Evolutionary conservation across 2,329 filamentous ascomycete genomes (phyloP).

Genomic region (Grosmannia huntii): DNA sequence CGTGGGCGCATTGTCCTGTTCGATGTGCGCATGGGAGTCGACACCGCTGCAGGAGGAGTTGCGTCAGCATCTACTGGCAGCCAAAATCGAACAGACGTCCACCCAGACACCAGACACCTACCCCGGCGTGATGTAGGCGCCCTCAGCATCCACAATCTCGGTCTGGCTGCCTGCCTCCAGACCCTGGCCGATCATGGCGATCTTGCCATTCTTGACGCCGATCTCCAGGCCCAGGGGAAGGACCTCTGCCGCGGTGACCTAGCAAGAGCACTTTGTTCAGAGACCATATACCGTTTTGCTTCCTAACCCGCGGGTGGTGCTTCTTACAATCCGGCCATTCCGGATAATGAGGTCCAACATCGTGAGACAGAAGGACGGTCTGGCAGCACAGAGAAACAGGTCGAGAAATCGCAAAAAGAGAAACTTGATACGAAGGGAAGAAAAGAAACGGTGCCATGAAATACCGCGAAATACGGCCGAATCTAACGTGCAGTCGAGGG

Average conservation of each 20-base stretch:
- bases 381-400: not conserved
- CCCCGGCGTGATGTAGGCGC: conserved; percentile 29
- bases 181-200: conserved; percentile 27
- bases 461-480: not conserved
- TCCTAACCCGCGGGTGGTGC: too few relatives aligned
- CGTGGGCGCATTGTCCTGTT: conserved; percentile 20
- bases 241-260: conserved; percentile 34
- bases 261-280: not conserved
- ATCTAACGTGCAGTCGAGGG: not conserved
- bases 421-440: not conserved
- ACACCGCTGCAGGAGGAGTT: conserved; percentile 17
- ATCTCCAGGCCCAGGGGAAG: conserved; percentile 29
- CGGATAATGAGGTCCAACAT: conserved; percentile 13
- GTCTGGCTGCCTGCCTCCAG: conserved; percentile 22
- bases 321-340: conserved; percentile 15
- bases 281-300: not conserved
- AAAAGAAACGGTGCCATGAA: not conserved
- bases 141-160: conserved; percentile 28
- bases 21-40: conserved; percentile 24
- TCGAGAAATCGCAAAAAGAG: not conserved
- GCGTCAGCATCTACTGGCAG: not conserved
- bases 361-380: not conserved
- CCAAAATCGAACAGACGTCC: not conserved
- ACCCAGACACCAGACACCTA: not conserved
- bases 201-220: conserved; percentile 32